Base-by-base conservation (phyloP, 2,329 filamentous ascomycete species). In the Talaromyces sp. region DNA sequence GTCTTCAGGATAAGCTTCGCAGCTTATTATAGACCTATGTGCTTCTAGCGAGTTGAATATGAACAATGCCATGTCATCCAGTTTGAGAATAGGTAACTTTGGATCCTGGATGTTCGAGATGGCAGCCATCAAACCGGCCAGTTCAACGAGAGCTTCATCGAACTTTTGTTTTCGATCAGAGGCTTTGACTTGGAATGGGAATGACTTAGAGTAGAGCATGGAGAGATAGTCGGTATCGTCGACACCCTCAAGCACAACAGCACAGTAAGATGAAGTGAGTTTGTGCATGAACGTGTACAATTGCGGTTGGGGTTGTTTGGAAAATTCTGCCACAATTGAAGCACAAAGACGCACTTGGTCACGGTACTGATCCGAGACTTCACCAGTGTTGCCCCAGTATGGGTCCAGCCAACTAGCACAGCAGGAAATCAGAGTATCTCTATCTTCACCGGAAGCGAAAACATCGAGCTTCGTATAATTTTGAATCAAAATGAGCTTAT, bases 321-420 rank as follows among this genome's bases (percentile, higher is more conserved):
- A 85, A 74, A 98, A 91, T 67, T 91, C 93, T 9, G 94, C 92
- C 41, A 99, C 84, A 39, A 99, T 90, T 0, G 94, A 96, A 78
- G 93, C 97, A 78, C 94, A 97, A 17, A 99, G 82, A 17, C 95
- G 90, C 19, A 98, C 91, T 79, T 98, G 95, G 25, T 97, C 92
- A 68, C 90, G 90, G 87, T 93, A 98, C 73, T 96, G 91, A 41
- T 93, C 89, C 2, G 88, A 93, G 10, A 94, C 87, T 33, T 88
- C 83, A 3, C 86, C 84, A 0, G 85, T 86, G 67, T 87, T 87
- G 13, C 94, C 94, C 95, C 95, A 99, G 77, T 98, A 93, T 3
- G 94, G 93, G 13, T 89, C 89, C 65, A 99, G 88, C 95, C 95
- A 99, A 67, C 90, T 84, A 52, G 93, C 89, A 3, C 93, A 97